These are phyloP conservation scores for Herpotrichia juniperi DNA, from an alignment of 2,329 filamentous ascomycete genomes.

Conservation along the genomic window DNA sequence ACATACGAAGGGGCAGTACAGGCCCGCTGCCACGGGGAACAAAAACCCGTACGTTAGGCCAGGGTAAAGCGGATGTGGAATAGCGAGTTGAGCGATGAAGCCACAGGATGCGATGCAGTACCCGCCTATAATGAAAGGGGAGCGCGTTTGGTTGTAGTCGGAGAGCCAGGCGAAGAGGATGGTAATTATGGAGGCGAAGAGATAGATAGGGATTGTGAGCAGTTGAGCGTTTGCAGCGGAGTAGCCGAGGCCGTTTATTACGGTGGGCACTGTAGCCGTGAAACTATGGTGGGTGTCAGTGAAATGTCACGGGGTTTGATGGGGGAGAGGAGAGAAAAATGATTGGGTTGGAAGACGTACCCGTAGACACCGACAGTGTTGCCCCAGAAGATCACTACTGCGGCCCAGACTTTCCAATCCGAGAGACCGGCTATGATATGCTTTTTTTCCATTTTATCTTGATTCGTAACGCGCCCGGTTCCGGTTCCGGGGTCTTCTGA, in stretches of 20 bases:
- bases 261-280: slow-evolving; percentile 48
- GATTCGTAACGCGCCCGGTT: slow-evolving; percentile 53
- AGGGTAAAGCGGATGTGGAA: slow-evolving; percentile 49
- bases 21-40: slow-evolving; percentile 42
- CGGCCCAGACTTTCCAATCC: slow-evolving; percentile 45
- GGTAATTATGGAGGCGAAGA: slow-evolving; percentile 49
- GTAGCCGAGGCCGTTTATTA: slow-evolving; percentile 51
- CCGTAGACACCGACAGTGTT: slow-evolving; percentile 45
- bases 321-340: no score
- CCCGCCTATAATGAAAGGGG: slow-evolving; percentile 60
- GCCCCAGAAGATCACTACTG: slow-evolving; percentile 46
- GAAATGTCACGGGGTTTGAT: no score
- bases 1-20: slow-evolving; percentile 46
- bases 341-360: slow-evolving; percentile 19
- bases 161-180: slow-evolving; percentile 54
- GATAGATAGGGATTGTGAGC: slow-evolving; percentile 50
- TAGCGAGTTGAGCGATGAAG: slow-evolving; percentile 61
- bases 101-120: slow-evolving; percentile 59
- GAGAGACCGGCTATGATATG: slow-evolving; percentile 57
- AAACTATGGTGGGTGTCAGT: slow-evolving; percentile 39
- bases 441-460: slow-evolving; percentile 55
- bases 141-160: slow-evolving; percentile 59
- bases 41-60: slow-evolving; percentile 54
- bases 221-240: slow-evolving; percentile 49
- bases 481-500: slow-evolving; percentile 52